Conservation (phyloP, 2,329 filamentous ascomycete species). For the Tolypocladium ophioglossoides region DNA sequence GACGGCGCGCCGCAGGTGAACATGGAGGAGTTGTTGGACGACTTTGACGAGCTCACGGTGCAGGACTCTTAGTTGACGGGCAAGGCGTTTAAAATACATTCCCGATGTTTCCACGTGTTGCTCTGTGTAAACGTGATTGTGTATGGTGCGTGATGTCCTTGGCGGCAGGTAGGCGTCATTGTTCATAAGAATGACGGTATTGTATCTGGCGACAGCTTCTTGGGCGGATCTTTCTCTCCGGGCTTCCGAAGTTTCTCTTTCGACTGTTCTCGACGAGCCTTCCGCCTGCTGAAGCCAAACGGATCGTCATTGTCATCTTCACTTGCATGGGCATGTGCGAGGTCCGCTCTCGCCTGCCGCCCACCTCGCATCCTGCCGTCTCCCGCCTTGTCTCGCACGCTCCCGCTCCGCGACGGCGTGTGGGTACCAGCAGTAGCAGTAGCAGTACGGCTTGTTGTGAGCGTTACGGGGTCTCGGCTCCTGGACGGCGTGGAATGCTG, state of each 20-base stretch:
- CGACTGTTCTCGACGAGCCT: conserved; percentile 18
- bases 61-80: conserved; percentile 27
- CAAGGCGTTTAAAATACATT: conserved; percentile 8
- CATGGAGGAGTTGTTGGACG: conserved; percentile 78
- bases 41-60: conserved; percentile 73
- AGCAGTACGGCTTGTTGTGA: neutral
- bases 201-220: conserved; percentile 14
- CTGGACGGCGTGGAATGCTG: neutral
- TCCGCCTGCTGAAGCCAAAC: conserved; percentile 22
- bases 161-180: no score
- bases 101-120: neutral
- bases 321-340: conserved; percentile 1
- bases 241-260: conserved; percentile 15
- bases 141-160: neutral
- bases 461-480: neutral
- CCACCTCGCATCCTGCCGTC: neutral
- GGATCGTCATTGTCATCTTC: conserved; percentile 21
- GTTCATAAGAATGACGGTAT: conserved; percentile 26
- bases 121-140: neutral
- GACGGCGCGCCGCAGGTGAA: conserved; percentile 59
- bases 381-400: neutral
- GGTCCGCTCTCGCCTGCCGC: neutral
- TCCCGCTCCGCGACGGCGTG: neutral
- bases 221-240: conserved; percentile 6
- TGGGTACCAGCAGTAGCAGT: neutral